phyloP scores from a whole-genome alignment of 176 grass and related monocot species.

The Pontederia paniculata region DNA sequence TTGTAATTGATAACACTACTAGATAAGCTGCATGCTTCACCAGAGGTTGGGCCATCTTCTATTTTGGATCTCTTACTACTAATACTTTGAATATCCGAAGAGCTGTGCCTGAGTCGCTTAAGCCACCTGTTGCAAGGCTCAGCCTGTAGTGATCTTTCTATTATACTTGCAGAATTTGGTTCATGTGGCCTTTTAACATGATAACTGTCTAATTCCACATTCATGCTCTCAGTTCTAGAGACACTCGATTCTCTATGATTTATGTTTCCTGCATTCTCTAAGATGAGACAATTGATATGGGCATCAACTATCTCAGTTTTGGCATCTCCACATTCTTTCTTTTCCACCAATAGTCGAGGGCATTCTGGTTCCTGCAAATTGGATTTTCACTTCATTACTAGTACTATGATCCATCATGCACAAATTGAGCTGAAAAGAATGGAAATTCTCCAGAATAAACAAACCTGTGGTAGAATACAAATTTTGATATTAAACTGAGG shows the following conservation, averaged over 20 bases:
- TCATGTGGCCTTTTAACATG: conserved; percentile 20
- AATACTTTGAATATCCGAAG: conserved; percentile 13
- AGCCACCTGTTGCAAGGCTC: conserved; percentile 39
- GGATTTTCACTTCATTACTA: too few species aligned
- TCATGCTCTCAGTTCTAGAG: conserved; percentile 18
- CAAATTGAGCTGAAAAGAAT: too few species aligned
- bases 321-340: too few species aligned
- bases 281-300: too few species aligned
- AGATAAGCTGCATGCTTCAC: conserved; percentile 7
- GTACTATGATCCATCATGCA: too few species aligned
- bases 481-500: too few species aligned
- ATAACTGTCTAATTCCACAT: conserved; percentile 1
- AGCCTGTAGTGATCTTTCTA: not conserved
- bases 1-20: not conserved
- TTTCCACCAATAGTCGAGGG: not conserved
- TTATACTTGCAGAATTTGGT: conserved; percentile 1
- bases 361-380: too few species aligned
- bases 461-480: too few species aligned
- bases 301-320: too few species aligned
- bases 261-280: too few species aligned
- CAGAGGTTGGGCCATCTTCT: conserved; percentile 6
- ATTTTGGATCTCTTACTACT: conserved; percentile 26
- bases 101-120: conserved; percentile 34
- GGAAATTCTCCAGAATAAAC: too few species aligned
- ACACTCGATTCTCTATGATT: conserved; percentile 13